These are phyloP conservation scores for Entelexis paramagnoliae DNA, from an alignment of 1,139 yeast genomes.

Conservation along the genomic window DNA sequence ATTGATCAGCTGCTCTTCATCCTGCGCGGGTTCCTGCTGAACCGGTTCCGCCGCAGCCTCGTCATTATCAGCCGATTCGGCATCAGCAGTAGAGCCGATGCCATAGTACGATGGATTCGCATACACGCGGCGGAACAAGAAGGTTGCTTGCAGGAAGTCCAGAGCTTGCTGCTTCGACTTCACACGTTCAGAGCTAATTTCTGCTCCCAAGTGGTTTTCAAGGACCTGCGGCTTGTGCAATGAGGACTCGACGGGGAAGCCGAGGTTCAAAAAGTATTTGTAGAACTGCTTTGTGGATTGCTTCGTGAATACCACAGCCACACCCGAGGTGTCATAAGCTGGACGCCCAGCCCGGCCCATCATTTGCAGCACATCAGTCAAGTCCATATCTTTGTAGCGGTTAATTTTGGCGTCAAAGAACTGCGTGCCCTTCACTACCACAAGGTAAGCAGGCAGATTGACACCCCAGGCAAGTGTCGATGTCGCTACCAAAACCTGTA, in stretches of 20 bases:
- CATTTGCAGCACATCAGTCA: conserved; percentile 85
- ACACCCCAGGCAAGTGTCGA: conserved; percentile 98
- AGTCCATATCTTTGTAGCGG: conserved; percentile 75
- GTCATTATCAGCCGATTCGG: too few relatives aligned
- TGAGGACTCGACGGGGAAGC: conserved; percentile 96
- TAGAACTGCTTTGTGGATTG: conserved; percentile 86
- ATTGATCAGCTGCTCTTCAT: conserved; percentile 34
- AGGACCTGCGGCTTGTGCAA: conserved; percentile 62
- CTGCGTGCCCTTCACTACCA: conserved; percentile 87
- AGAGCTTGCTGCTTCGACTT: conserved; percentile 75
- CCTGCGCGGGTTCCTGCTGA: too few relatives aligned
- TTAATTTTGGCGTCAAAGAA: conserved; percentile 74
- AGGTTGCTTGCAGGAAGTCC: conserved; percentile 92
- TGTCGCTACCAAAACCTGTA: conserved; percentile 86
- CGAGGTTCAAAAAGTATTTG: conserved; percentile 86
- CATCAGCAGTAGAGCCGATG: not conserved
- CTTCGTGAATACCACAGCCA: conserved; percentile 86
- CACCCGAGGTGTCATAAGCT: conserved; percentile 90
- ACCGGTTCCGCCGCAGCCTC: too few relatives aligned
- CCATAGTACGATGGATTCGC: conserved; percentile 85
- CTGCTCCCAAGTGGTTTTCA: conserved; percentile 95
- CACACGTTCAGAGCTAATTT: conserved; percentile 81
- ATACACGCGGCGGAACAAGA: conserved; percentile 82
- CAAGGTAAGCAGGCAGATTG: conserved; percentile 88
- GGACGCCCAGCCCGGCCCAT: conserved; percentile 97